Evolutionary conservation across 805 yeast genomes (phyloP).

Genomic region (Lachancea quebecensis): DNA sequence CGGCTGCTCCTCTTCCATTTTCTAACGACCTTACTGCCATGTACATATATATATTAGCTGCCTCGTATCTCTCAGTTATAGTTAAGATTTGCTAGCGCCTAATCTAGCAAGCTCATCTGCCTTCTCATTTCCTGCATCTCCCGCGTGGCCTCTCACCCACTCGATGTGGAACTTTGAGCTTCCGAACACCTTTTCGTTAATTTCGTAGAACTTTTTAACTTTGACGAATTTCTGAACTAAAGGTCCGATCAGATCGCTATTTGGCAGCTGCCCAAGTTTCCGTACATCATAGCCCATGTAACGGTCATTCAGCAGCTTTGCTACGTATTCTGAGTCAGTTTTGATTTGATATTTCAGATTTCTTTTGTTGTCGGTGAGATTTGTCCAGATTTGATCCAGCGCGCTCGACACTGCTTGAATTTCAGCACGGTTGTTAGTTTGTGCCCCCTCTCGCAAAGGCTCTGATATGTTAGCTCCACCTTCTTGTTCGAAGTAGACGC

Average conservation of each 20-base stretch:
- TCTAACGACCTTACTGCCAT: background rate
- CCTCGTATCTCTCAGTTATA: background rate
- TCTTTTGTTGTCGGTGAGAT: slow-evolving; percentile 14
- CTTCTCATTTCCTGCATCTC: slow-evolving; percentile 60
- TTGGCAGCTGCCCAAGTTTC: slow-evolving; percentile 26
- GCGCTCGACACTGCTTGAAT: slow-evolving; percentile 60
- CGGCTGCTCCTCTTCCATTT: too few species aligned
- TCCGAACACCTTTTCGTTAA: slow-evolving; percentile 22
- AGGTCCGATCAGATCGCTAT: slow-evolving; percentile 27
- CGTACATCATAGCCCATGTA: slow-evolving; percentile 46
- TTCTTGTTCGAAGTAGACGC: slow-evolving; percentile 64
- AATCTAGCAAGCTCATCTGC: slow-evolving; percentile 70
- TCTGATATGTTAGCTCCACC: slow-evolving; percentile 44
- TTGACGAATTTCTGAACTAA: slow-evolving; percentile 37
- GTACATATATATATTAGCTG: background rate
- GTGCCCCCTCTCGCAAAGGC: slow-evolving; percentile 41
- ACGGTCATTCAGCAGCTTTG: slow-evolving; percentile 53
- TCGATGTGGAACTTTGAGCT: slow-evolving; percentile 39
- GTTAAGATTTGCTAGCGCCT: slow-evolving; percentile 42
- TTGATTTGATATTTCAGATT: slow-evolving; percentile 37
- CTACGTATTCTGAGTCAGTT: slow-evolving; percentile 69
- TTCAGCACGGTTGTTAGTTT: slow-evolving; percentile 81
- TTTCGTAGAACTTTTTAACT: slow-evolving; percentile 35
- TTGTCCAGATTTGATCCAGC: slow-evolving; percentile 35
- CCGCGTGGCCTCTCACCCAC: slow-evolving; percentile 72